Percentiles rank a stretch among this genome's conserved stretches.
Conservation (phyloP, 2,329 filamentous ascomycete genomes). For the Colletotrichum abscissum region DNA sequence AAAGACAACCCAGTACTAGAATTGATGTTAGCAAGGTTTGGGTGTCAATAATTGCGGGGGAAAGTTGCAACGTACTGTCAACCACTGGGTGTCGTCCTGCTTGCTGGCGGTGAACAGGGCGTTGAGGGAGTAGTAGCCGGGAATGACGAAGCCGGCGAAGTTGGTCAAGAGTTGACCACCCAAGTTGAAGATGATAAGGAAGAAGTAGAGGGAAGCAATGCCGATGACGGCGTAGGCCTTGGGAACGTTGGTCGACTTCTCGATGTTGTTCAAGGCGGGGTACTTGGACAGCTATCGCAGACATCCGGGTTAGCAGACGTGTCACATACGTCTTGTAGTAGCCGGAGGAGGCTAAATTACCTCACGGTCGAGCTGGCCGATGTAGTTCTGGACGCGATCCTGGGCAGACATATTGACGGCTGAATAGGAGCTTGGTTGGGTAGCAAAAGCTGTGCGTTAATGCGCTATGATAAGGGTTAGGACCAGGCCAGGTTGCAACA, state of each 20-base stretch:
- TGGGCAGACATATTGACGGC: slow-evolving; percentile 75
- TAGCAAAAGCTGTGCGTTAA: slow-evolving; percentile 36
- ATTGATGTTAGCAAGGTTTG: slow-evolving; percentile 14
- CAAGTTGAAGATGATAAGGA: slow-evolving; percentile 93
- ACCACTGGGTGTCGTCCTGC: slow-evolving; percentile 84
- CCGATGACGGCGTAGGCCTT: slow-evolving; percentile 88
- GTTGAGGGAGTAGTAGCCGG: slow-evolving; percentile 84
- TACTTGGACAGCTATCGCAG: slow-evolving; percentile 82
- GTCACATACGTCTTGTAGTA: background rate
- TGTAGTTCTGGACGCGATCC: slow-evolving; percentile 80
- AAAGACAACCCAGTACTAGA: slow-evolving; percentile 88
- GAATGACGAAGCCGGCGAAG: slow-evolving; percentile 84
- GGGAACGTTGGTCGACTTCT: slow-evolving; percentile 84
- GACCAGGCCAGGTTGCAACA: slow-evolving; percentile 33
- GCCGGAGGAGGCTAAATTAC: slow-evolving; percentile 53
- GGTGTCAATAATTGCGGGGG: slow-evolving; percentile 22
- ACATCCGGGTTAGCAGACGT: slow-evolving; percentile 1
- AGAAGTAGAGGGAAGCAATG: slow-evolving; percentile 83
- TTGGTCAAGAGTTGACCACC: slow-evolving; percentile 90
- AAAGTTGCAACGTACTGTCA: slow-evolving; percentile 67
- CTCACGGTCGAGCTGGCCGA: slow-evolving; percentile 86
- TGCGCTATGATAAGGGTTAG: slow-evolving; percentile 34
- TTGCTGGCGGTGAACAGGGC: slow-evolving; percentile 80
- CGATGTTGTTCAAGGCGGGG: slow-evolving; percentile 83
- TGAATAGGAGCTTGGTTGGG: slow-evolving; percentile 33